Evolutionary conservation across 148 eudicot genomes (phyloP).

Genomic region (Rhododendron kiyosumense): DNA sequence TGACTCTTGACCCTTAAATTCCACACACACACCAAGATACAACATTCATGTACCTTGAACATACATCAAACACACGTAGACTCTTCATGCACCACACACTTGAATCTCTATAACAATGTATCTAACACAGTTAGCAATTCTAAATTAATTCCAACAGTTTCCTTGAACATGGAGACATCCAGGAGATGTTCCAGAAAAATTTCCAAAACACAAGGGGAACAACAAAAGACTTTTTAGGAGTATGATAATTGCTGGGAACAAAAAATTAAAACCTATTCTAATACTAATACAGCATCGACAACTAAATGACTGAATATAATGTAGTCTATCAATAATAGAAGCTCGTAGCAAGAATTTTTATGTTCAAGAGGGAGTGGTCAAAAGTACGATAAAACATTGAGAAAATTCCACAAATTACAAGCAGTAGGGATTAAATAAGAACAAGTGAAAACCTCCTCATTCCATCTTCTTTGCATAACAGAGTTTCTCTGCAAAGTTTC

Average conservation of each 20-base stretch:
- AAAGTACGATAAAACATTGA: not conserved
- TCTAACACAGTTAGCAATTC: too few species aligned
- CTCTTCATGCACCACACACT: too few species aligned
- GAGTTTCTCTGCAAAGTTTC: constrained; percentile 63
- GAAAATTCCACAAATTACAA: not conserved
- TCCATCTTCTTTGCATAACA: constrained; percentile 58
- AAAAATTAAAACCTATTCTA: not conserved
- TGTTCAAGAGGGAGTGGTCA: not conserved
- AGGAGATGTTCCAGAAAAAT: not conserved
- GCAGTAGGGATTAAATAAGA: not conserved
- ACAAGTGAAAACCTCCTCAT: constrained; percentile 35
- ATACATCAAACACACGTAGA: too few species aligned
- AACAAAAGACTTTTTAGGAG: not conserved
- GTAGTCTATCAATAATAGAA: not conserved
- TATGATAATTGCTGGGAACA: not conserved
- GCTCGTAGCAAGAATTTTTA: not conserved
- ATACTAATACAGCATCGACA: not conserved
- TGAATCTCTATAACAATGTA: too few species aligned
- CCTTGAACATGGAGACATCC: not conserved
- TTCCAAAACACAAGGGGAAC: not conserved
- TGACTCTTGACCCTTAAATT: too few species aligned
- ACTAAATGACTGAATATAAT: not conserved
- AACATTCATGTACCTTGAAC: too few species aligned
- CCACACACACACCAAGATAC: too few species aligned
- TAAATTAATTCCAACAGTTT: too few species aligned